Conservation (phyloP, 192 early-diverging fungal species). For the Pecoramyces ruminantium region DNA sequence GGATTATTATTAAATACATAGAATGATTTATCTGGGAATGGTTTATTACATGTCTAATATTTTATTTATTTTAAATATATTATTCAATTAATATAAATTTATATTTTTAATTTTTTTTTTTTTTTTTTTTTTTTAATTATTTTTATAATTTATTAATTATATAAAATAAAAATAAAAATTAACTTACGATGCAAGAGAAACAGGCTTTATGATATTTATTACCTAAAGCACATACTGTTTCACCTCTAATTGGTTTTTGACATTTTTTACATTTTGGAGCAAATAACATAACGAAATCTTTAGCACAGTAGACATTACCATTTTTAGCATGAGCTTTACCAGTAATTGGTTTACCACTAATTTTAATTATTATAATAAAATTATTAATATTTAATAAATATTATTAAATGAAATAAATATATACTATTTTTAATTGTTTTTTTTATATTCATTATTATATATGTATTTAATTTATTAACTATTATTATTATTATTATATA, state of each 20-base stretch:
- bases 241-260: conserved; percentile 38
- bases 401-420: no score
- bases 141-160: no score
- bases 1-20: conserved; percentile 76
- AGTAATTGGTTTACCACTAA: neutral
- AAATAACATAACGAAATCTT: conserved; percentile 46
- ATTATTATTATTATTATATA: no score
- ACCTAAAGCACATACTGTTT: conserved; percentile 55
- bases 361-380: neutral
- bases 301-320: conserved; percentile 43
- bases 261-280: conserved; percentile 52
- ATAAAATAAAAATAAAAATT: neutral
- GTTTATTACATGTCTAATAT: conserved; percentile 42
- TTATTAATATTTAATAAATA: no score
- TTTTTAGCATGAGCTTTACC: conserved; percentile 7
- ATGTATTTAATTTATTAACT: no score
- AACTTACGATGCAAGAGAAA: conserved; percentile 31
- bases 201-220: conserved; percentile 56
- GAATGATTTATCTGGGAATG: conserved; percentile 67
- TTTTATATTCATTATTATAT: no score
- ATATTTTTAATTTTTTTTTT: no score
- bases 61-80: no score
- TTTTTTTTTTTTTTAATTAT: no score
- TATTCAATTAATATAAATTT: no score
- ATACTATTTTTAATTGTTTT: no score